Evolutionary conservation across 1,284 basidiomycete genomes (phyloP).

Genomic region (Puccinia horiana): DNA sequence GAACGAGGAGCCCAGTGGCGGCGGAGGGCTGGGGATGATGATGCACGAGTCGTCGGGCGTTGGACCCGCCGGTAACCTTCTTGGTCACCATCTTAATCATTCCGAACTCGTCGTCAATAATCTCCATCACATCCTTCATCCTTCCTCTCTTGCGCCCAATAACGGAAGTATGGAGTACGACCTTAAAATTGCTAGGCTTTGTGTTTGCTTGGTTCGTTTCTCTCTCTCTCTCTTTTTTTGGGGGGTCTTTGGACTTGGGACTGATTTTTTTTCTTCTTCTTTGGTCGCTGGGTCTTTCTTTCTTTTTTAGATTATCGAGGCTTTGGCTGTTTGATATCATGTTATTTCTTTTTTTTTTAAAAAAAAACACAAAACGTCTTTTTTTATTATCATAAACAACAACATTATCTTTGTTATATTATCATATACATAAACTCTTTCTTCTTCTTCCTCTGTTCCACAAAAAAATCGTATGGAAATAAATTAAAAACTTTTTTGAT

Average conservation of each 20-base stretch:
- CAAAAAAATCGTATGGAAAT: too few relatives aligned
- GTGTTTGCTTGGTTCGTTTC: conserved; percentile 39
- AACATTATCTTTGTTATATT: not conserved
- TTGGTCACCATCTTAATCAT: not conserved
- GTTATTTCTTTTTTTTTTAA: not conserved
- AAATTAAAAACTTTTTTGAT: too few relatives aligned
- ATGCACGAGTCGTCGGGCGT: not conserved
- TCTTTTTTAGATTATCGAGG: conserved; percentile 27
- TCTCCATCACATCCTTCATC: too few relatives aligned
- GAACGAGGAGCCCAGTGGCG: not conserved
- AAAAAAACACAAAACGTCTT: not conserved
- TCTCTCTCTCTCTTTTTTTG: not conserved
- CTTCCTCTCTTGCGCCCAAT: too few relatives aligned
- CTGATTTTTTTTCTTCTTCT: not conserved
- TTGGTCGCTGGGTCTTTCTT: not conserved
- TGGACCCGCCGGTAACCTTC: not conserved
- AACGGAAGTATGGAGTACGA: conserved; percentile 6
- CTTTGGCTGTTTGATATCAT: conserved; percentile 35
- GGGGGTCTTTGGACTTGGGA: too few relatives aligned
- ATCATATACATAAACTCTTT: not conserved
- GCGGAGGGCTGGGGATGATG: not conserved
- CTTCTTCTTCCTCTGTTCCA: too few relatives aligned
- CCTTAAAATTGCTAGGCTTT: conserved; percentile 32
- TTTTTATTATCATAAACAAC: not conserved
- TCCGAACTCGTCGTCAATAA: not conserved